Evolutionary conservation across 129 eudicot genomes (phyloP).

Genomic region (Tagetes erecta): DNA sequence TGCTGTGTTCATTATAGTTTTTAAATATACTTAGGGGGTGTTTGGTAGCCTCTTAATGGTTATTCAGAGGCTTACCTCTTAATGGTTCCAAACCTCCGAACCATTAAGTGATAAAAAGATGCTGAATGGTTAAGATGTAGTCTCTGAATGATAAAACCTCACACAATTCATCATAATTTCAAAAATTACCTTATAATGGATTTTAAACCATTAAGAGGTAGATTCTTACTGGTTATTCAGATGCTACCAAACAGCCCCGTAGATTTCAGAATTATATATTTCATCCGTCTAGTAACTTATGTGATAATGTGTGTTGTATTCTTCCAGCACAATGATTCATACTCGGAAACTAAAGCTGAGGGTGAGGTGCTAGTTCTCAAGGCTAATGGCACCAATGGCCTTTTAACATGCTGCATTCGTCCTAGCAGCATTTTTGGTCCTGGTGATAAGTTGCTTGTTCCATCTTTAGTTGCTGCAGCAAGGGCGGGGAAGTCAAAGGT

Average conservation of each 20-base stretch:
- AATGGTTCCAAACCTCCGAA: too few species aligned
- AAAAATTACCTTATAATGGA: too few species aligned
- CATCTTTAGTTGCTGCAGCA: constrained; percentile 87
- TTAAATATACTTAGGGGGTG: neutral
- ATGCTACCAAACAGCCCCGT: too few species aligned
- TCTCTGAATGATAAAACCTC: too few species aligned
- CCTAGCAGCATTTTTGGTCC: constrained; percentile 98
- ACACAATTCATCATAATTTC: too few species aligned
- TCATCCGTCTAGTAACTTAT: constrained; percentile 13
- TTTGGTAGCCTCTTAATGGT: too few species aligned
- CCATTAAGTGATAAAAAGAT: too few species aligned
- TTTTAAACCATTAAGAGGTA: too few species aligned
- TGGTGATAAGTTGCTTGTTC: constrained; percentile 95
- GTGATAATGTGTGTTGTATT: neutral
- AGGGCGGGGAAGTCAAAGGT: constrained; percentile 96
- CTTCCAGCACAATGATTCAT: constrained; percentile 89
- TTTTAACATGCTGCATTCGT: constrained; percentile 87
- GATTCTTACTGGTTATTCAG: too few species aligned
- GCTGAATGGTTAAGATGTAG: too few species aligned
- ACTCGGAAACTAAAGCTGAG: constrained; percentile 92
- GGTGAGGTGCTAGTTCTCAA: constrained; percentile 89
- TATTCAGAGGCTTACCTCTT: too few species aligned
- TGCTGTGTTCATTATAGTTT: constrained; percentile 27
- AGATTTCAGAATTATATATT: neutral
- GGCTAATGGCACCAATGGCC: constrained; percentile 85